Conservation (phyloP, 2,329 filamentous ascomycete species). For the Beauveria caledonica region DNA sequence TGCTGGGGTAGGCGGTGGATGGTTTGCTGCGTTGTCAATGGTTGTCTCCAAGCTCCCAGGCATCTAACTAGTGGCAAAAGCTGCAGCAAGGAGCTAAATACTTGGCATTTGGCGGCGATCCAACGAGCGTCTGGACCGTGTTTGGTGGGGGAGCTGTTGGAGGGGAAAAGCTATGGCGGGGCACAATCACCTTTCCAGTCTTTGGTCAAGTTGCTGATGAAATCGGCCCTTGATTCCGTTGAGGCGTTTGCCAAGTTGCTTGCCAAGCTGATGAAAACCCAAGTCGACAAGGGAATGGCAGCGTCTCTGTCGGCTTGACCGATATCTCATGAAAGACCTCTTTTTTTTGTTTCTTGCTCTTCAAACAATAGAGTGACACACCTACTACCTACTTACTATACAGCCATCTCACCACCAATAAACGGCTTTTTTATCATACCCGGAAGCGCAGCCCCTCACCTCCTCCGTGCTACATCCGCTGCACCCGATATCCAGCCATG, state of each 20-base stretch:
- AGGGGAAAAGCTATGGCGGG: not conserved
- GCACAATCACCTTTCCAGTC: not conserved
- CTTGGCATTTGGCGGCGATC: not conserved
- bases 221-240: constrained; percentile 8
- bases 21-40: not conserved
- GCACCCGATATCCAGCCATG: no score
- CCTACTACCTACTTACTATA: no score
- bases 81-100: not conserved
- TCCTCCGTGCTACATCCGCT: no score
- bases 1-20: not conserved
- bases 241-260: not conserved
- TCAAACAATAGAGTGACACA: no score
- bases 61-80: not conserved
- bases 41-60: not conserved
- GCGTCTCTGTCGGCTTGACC: not conserved
- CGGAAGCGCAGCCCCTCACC: no score
- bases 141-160: not conserved
- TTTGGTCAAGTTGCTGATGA: not conserved
- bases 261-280: no score
- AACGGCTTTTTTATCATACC: no score
- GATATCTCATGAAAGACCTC: not conserved
- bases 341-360: no score
- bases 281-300: not conserved
- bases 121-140: not conserved
- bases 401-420: no score